Evolutionary conservation across 1,284 basidiomycete genomes (phyloP), one percentile per base, ranked within the genome.

Genomic region (Microbotryum lychnidis-dioicae): DNA sequence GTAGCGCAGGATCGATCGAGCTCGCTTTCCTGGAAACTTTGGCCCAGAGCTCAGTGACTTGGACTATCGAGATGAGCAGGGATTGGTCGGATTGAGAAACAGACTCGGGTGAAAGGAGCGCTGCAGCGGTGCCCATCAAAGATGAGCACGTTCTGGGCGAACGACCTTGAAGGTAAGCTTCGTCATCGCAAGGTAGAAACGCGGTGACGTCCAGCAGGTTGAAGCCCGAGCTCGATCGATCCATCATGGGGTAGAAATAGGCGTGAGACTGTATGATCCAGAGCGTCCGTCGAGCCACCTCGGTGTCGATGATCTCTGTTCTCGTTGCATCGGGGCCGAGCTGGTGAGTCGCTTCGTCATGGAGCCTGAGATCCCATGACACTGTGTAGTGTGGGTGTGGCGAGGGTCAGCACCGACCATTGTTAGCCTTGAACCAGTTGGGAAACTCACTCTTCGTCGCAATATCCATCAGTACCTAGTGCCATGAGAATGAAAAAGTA

Each of bases 251-350:
- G 21, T 33, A 42, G 9, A 53, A 33, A 18, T 20, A 14, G 37
- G 37, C 52, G 52, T 53, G 52, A 44, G 21, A 12, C 21, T 25
- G 37, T 37, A 53, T 7, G 52, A 53, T 53, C 52, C 52, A 53
- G 21, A 53, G 42, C 10, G 52, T 53, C n/a, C 52, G 52, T 7
- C 52, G 14, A 21, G 52, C 37, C 9, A 53, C 3, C 52, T 53
- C 52, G 37, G 37, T 53, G 8, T 18, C 12, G 37, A 53, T 25
- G 33, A 16, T 42, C 16, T 42, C 52, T n/a, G 37, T 12, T 5
- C 10, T n/a, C 10, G 23, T n/a, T 2, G 51, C 31, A 27, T 53
- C n/a, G 5, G 37, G n/a, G 9, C 37, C 14, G 44, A 53, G 37
- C 9, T n/a, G 8, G 37, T 44, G 42, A 12, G 52, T 14, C 8